Evolutionary conservation across 768 basidiomycete genomes (phyloP).

Genomic region (Kwoniella europaea): DNA sequence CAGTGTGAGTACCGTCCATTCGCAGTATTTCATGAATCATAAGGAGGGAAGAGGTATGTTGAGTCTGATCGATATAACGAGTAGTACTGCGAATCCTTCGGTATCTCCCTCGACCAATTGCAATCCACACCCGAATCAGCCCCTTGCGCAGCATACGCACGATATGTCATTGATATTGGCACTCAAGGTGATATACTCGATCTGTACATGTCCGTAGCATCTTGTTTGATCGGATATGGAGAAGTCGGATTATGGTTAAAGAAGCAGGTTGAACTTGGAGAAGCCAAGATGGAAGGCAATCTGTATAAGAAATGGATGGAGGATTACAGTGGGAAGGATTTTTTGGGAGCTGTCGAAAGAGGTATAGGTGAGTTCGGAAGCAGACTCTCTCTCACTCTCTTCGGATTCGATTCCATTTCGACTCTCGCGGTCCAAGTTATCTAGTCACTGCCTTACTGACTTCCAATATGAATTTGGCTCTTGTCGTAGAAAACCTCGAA

Average conservation of each 20-base stretch:
- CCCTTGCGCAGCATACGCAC: constrained; percentile 82
- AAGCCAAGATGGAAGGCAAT: constrained; percentile 71
- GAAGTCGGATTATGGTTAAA: constrained; percentile 86
- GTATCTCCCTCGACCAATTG: constrained; percentile 68
- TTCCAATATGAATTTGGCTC: background rate
- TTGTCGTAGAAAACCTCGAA: constrained; percentile 73
- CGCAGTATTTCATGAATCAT: too few relatives aligned
- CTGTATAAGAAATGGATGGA: constrained; percentile 66
- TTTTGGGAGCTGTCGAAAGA: constrained; percentile 71
- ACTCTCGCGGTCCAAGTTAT: too few relatives aligned
- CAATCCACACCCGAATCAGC: constrained; percentile 69
- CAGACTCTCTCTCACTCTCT: too few relatives aligned
- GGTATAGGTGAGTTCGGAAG: constrained; percentile 69
- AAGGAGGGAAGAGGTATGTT: too few relatives aligned
- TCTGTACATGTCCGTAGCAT: constrained; percentile 78
- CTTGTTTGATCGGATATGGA: constrained; percentile 89
- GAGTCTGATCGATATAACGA: too few relatives aligned
- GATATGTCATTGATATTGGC: constrained; percentile 80
- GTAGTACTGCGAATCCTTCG: constrained; percentile 72
- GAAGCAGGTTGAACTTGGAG: constrained; percentile 62
- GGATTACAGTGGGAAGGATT: constrained; percentile 75
- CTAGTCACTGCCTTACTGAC: background rate
- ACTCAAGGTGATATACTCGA: constrained; percentile 75
- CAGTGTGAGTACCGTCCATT: constrained; percentile 42
- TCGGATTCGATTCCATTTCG: too few relatives aligned